These are phyloP conservation scores for Candida ovalis DNA, from an alignment of 805 yeast genomes.

Conservation along the genomic window DNA sequence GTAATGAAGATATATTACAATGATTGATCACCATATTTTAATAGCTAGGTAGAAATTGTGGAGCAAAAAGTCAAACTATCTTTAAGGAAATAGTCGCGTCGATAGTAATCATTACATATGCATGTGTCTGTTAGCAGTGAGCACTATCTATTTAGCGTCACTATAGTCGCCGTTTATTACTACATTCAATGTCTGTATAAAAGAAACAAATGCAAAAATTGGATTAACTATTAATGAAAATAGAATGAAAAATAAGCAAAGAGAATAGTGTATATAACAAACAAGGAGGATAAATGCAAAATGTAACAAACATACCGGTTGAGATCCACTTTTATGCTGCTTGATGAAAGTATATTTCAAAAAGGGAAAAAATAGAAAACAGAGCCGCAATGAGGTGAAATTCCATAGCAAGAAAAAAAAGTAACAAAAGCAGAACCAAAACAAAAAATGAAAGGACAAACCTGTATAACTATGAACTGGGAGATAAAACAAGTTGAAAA, in stretches of 20 bases:
- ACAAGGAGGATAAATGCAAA: too few species aligned
- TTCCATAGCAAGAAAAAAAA: background rate
- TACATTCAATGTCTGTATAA: too few species aligned
- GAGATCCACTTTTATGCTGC: too few species aligned
- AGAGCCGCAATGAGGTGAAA: background rate
- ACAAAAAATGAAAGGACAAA: background rate
- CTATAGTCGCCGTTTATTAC: too few species aligned
- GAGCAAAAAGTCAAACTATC: background rate
- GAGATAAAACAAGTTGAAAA: background rate
- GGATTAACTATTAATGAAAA: too few species aligned
- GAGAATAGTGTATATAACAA: too few species aligned
- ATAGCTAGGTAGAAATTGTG: constrained; percentile 1
- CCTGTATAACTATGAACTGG: background rate
- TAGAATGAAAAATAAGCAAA: too few species aligned
- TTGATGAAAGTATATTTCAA: background rate
- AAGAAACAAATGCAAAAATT: too few species aligned
- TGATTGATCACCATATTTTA: constrained; percentile 4
- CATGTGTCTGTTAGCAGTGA: too few species aligned
- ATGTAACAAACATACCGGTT: too few species aligned
- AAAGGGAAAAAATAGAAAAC: background rate
- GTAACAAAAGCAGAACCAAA: background rate
- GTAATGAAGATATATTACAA: too few species aligned
- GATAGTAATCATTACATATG: background rate
- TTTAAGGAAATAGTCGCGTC: background rate
- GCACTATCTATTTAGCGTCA: too few species aligned